Percentiles rank a stretch among this genome's conserved stretches.
These are phyloP conservation scores for Helianthus tuberosus DNA, from an alignment of 129 eudicot species.

Conservation along the genomic window DNA sequence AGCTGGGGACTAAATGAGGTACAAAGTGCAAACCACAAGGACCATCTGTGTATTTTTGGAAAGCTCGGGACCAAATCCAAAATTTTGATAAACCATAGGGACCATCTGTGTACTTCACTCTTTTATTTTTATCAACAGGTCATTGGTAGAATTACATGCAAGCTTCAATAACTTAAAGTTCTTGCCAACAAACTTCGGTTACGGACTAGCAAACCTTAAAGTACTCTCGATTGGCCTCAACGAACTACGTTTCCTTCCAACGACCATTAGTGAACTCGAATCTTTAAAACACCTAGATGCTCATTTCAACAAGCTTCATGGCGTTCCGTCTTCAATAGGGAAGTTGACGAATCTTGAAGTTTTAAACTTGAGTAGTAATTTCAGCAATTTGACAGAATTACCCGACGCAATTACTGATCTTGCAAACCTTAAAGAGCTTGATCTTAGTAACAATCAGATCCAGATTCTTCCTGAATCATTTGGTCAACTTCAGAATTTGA, in stretches of 20 bases:
- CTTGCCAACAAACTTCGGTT: slow-evolving; percentile 60
- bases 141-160: slow-evolving; percentile 53
- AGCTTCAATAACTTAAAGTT: slow-evolving; percentile 52
- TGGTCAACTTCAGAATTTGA: slow-evolving; percentile 37
- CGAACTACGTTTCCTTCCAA: slow-evolving; percentile 53
- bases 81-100: too few relatives aligned
- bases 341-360: slow-evolving; percentile 44
- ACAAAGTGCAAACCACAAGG: too few relatives aligned
- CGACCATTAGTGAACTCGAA: slow-evolving; percentile 47
- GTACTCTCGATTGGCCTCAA: slow-evolving; percentile 42
- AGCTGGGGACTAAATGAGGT: too few relatives aligned
- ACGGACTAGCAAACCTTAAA: slow-evolving; percentile 49
- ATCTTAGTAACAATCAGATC: slow-evolving; percentile 63
- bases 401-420: slow-evolving; percentile 52
- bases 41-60: too few relatives aligned
- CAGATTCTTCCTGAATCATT: slow-evolving; percentile 50
- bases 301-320: slow-evolving; percentile 52
- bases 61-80: too few relatives aligned
- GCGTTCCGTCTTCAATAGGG: slow-evolving; percentile 48
- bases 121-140: slow-evolving; percentile 30
- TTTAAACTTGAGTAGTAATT: slow-evolving; percentile 54
- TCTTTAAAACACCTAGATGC: slow-evolving; percentile 47
- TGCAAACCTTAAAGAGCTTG: slow-evolving; percentile 49
- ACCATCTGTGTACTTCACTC: too few relatives aligned
- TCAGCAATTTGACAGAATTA: slow-evolving; percentile 47